Evolutionary conservation across 257 asterid genomes (phyloP).

Genomic region (Solanum gracilifrons): DNA sequence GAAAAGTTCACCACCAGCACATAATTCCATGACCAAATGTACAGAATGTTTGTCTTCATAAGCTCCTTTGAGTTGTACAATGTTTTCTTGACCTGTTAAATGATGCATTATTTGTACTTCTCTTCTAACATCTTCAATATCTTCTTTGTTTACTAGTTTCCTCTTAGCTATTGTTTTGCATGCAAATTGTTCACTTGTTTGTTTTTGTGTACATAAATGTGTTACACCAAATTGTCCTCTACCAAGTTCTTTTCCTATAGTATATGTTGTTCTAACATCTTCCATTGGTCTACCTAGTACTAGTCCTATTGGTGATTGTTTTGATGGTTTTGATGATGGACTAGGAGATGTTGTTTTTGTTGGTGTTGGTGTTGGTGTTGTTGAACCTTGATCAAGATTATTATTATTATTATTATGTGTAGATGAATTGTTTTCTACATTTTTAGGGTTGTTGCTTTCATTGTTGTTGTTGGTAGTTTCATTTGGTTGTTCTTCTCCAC

Average conservation of each 20-base stretch:
- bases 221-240: conserved; percentile 88
- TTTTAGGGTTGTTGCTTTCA: not conserved
- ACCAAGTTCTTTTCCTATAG: conserved; percentile 76
- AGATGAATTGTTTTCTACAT: not conserved
- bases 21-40: conserved; percentile 74
- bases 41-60: conserved; percentile 83
- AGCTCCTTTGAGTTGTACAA: conserved; percentile 73
- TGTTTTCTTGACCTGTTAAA: conserved; percentile 60
- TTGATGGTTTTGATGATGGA: conserved; percentile 19
- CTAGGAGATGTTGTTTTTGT: conserved; percentile 13
- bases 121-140: conserved; percentile 68
- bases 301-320: conserved; percentile 39
- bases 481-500: not conserved
- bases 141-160: conserved; percentile 67
- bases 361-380: not conserved
- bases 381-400: not conserved
- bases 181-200: conserved; percentile 58
- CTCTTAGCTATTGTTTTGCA: conserved; percentile 84
- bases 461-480: not conserved
- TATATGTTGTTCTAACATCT: conserved; percentile 39
- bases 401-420: not conserved
- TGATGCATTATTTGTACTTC: conserved; percentile 95
- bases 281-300: conserved; percentile 82
- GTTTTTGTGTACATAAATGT: conserved; percentile 59
- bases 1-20: conserved; percentile 90